These are phyloP conservation scores for Striga hermonthica DNA, from an alignment of 305 asterid genomes.

Conservation along the genomic window DNA sequence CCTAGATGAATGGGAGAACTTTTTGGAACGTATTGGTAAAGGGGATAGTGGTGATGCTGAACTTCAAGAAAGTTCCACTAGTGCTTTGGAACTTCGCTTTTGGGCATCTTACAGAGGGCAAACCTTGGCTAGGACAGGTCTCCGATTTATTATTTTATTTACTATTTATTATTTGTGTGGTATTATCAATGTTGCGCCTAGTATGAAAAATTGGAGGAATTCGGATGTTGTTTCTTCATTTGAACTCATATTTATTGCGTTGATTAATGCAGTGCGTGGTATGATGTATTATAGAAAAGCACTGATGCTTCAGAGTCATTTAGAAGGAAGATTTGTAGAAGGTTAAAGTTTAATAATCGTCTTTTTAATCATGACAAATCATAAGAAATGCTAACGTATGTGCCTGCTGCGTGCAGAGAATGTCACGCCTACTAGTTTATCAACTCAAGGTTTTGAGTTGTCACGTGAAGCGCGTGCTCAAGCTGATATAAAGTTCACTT, in stretches of 20 bases:
- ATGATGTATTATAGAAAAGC: slow-evolving; percentile 99
- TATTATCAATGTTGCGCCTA: slow-evolving; percentile 18
- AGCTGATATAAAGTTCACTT: slow-evolving; percentile 93
- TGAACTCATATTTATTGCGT: slow-evolving; percentile 18
- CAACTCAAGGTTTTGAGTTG: slow-evolving; percentile 72
- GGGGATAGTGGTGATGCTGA: slow-evolving; percentile 72
- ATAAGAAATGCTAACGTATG: slow-evolving; percentile 26
- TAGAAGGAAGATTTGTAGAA: slow-evolving; percentile 79
- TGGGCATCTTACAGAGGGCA: slow-evolving; percentile 99
- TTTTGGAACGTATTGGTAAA: slow-evolving; percentile 85
- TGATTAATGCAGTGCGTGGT: slow-evolving; percentile 74
- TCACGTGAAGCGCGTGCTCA: slow-evolving; percentile 96
- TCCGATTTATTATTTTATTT: slow-evolving; percentile 16
- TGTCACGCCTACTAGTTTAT: slow-evolving; percentile 47
- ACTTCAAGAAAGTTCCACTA: slow-evolving; percentile 70
- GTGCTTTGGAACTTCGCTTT: slow-evolving; percentile 92
- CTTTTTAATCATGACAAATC: slow-evolving; percentile 21
- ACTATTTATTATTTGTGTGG: slow-evolving; percentile 19
- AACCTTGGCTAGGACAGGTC: slow-evolving; percentile 97
- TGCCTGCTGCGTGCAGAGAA: slow-evolving; percentile 44
- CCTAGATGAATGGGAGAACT: slow-evolving; percentile 96
- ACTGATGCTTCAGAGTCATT: slow-evolving; percentile 85
- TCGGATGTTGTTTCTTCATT: slow-evolving; percentile 20
- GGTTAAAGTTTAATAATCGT: slow-evolving; percentile 46
- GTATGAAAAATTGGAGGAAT: slow-evolving; percentile 1